phyloP scores from a whole-genome alignment of 345 rosid genomes.

The Eutrema heterophyllum region DNA sequence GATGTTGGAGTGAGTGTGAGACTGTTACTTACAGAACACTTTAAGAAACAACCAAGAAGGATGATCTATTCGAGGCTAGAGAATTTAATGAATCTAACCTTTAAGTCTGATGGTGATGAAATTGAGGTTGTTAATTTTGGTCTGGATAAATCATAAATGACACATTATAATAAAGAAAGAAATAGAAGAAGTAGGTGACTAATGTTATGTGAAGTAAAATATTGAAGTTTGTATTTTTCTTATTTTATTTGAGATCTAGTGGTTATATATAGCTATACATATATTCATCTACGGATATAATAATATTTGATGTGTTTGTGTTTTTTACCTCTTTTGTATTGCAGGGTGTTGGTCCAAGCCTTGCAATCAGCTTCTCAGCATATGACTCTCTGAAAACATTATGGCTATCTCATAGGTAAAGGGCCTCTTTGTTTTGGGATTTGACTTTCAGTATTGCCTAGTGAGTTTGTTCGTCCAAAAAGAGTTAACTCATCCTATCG shows the following conservation, averaged over 20 bases:
- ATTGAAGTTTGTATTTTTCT: neutral
- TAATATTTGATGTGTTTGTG: neutral
- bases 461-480: neutral
- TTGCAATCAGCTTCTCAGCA: constrained; percentile 91
- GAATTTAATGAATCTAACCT: neutral
- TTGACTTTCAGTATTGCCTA: neutral
- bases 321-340: neutral
- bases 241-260: neutral
- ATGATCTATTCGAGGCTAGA: neutral
- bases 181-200: neutral
- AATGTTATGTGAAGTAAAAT: neutral
- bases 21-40: neutral
- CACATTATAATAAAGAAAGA: neutral
- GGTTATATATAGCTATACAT: neutral
- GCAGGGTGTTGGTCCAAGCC: constrained; percentile 93
- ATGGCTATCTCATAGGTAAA: constrained; percentile 77
- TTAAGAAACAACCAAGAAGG: neutral
- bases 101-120: neutral
- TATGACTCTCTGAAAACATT: constrained; percentile 64
- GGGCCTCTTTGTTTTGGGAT: neutral
- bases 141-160: neutral
- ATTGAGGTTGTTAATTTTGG: neutral
- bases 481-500: neutral
- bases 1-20: neutral
- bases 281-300: neutral